Percentiles rank a stretch among this genome's conserved stretches.
Evolutionary conservation across 306 rosid genomes (phyloP).

Genomic region (Crotalaria pallida): DNA sequence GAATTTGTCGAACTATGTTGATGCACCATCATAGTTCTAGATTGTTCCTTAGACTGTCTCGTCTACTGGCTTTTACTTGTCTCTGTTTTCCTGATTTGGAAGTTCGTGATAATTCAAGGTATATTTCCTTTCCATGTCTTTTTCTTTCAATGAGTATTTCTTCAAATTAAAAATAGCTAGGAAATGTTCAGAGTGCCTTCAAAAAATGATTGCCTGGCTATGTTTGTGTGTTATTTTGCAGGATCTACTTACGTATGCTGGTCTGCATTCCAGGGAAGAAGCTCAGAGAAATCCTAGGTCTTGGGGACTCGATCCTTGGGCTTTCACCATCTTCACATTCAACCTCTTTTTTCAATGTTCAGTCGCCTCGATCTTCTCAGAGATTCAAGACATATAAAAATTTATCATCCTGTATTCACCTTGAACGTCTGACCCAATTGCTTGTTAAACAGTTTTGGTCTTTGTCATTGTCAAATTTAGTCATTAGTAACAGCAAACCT

Average conservation of each 20-base stretch:
- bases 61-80: conserved; percentile 71
- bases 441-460: conserved; percentile 93
- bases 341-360: conserved; percentile 61
- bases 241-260: conserved; percentile 92
- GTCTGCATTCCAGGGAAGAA: conserved; percentile 85
- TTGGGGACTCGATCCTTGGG: conserved; percentile 63
- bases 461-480: conserved; percentile 67
- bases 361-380: conserved; percentile 61
- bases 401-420: conserved; percentile 67
- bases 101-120: conserved; percentile 97
- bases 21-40: conserved; percentile 84
- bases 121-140: conserved; percentile 14
- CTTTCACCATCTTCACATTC: conserved; percentile 67
- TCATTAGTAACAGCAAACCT: conserved; percentile 39
- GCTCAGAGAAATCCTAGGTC: conserved; percentile 72
- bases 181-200: conserved; percentile 6
- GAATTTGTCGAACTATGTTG: conserved; percentile 81
- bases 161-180: neutral
- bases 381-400: conserved; percentile 57
- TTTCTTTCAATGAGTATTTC: neutral
- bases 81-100: conserved; percentile 92
- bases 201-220: neutral
- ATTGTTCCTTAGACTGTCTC: conserved; percentile 81
- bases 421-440: conserved; percentile 60
- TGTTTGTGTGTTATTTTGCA: conserved; percentile 35